Base-by-base conservation (phyloP, 1,139 yeast species). In the Zhuliangozyma parablackwelliae region DNA sequence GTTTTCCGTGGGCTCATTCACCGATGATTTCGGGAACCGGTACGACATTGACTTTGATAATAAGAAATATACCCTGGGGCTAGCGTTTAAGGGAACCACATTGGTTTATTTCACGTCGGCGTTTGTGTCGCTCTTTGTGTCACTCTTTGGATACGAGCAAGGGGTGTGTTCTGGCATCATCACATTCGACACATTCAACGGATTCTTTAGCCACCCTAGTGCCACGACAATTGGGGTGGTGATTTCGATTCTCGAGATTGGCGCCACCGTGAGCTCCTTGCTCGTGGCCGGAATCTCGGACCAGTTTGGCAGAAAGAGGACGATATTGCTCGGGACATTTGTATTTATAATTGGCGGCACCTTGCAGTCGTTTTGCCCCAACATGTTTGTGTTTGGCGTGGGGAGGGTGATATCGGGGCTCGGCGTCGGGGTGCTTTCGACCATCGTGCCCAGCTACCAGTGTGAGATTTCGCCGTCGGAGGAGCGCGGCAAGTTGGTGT, bases 81-180 rank as follows among this genome's bases (percentile, higher is more conserved):
- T 65, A 8, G 43, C 38, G 28, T 67, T 70, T 50, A 69, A 70
- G 45, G 76, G 76, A 7, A 64, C 51, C 27, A 46, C 56, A 26
- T 56, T 80, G 35, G 73, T 80, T 10, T 87, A 86, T 56, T 83
- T 86, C 61, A 86, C 95, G 3, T 78, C 90, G 1, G 79, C 83
- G 9, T 87, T 87, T 58, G 95, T 87, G 16, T 80, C 90, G 26
- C 65, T 86, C 7, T 94, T 95, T 37, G 95, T 88, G 10, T 82
- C 88, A 39, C 66, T 88, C 26, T 88, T 87, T 56, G 96, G 96
- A 5, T 88, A 85, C 59, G 96, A 88, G 56, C 96, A 88, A 60
- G 96, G 96, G 38, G 95, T 87, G 33, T 85, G 90, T 79, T 79
- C 88, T 27, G 92, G 95, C 4, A 78, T 88, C 32, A 53, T 69